Percentiles rank a stretch among this genome's conserved stretches.
Evolutionary conservation across 805 yeast species (phyloP).

Genomic region (Gaillardinia entomophila): DNA sequence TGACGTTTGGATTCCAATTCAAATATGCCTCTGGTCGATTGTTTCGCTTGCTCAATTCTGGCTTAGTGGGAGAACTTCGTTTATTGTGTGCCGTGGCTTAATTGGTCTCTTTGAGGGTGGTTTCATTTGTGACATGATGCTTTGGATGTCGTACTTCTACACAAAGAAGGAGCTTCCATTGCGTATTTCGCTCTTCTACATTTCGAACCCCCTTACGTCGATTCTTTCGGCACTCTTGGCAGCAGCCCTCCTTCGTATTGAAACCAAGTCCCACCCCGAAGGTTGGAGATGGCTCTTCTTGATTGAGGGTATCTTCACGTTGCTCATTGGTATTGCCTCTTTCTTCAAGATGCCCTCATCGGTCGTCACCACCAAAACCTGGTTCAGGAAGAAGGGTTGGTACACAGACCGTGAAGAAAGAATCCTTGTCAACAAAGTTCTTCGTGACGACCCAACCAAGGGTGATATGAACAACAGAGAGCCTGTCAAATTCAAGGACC

Average conservation of each 20-base stretch:
- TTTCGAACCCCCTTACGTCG: conserved; percentile 44
- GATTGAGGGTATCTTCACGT: conserved; percentile 56
- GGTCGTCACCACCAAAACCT: conserved; percentile 46
- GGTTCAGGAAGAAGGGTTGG: conserved; percentile 47
- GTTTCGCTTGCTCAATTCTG: conserved; percentile 50
- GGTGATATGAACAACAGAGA: conserved; percentile 63
- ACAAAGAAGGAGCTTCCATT: conserved; percentile 52
- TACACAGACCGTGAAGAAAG: conserved; percentile 47
- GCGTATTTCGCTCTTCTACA: conserved; percentile 56
- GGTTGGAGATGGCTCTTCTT: conserved; percentile 69
- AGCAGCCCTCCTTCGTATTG: conserved; percentile 5
- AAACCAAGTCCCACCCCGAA: conserved; percentile 36
- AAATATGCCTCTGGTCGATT: conserved; percentile 50
- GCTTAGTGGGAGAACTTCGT: conserved; percentile 35
- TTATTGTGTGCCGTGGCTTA: conserved; percentile 44
- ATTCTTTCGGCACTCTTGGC: conserved; percentile 32
- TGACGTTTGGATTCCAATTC: conserved; percentile 57
- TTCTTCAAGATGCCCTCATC: conserved; percentile 50
- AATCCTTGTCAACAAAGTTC: conserved; percentile 51
- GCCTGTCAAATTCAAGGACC: conserved; percentile 37
- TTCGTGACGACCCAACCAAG: conserved; percentile 57
- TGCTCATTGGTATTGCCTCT: conserved; percentile 43
- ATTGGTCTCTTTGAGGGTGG: conserved; percentile 64
- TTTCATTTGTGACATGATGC: conserved; percentile 56
- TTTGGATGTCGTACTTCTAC: conserved; percentile 65